Base-by-base conservation (phyloP, 2,329 filamentous ascomycete genomes). In the Alternaria sp. region DNA sequence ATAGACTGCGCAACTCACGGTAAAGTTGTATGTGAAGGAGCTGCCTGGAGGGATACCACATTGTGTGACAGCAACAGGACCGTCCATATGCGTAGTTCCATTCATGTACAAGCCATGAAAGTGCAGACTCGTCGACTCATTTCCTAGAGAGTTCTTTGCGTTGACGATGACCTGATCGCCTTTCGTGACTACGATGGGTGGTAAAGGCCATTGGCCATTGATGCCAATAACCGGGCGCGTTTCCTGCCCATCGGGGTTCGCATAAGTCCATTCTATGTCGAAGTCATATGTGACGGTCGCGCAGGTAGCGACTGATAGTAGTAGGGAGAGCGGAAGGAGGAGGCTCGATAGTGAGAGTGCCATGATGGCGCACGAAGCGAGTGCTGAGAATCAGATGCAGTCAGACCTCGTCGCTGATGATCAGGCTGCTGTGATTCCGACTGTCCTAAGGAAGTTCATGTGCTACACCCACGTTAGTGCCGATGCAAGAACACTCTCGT, bases 81-180 rank as follows among this genome's bases (percentile, higher is more conserved):
- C 92, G 71, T 95, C 91, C 89, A 93, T 92, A 60, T 85, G 85
- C 62, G 88, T 92, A 0, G 90, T 91, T 11, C 90, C 90, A 68
- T 92, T 92, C 74, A 93, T 91, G 73, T 88, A 93, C 66, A 95
- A 84, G 15, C 92, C 92, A 69, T 95, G 92, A 77, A 91, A 94
- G 74, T 95, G 92, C 6, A 94, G 83, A 40, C 85, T 87, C 9
- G 90, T 90, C 12, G 85, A 86, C 68, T 86, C 77, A 67, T 93
- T 91, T 12, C 83, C 81, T 1, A 91, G 87, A 21, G 86, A 83
- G 70, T 95, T 95, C 68, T 87, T 81, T 54, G 93, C 83, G 30
- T 91, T 87, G 46, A 93, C 87, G 4, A 92, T 77, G 9, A 96
- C 78, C 1, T 85, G 88, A 70, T 96, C 92, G 19, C 90, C 91